These are phyloP conservation scores for Biancaea sappan DNA, from an alignment of 306 rosid species.

Conservation along the genomic window DNA sequence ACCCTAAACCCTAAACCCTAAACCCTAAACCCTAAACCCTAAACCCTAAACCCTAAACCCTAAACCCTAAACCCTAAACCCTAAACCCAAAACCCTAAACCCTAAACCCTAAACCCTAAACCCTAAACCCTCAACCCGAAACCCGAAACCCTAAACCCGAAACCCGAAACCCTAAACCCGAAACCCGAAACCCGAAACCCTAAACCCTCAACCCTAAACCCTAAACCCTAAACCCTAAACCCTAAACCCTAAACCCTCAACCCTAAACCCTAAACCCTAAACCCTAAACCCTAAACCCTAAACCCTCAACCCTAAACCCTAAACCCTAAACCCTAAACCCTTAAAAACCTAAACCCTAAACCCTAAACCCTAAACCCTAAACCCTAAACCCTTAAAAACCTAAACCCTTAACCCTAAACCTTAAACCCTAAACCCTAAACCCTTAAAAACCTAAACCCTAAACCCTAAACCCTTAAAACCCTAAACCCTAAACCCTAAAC, in stretches of 20 bases:
- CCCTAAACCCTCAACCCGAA: constrained; percentile 28
- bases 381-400: neutral
- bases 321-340: constrained; percentile 33
- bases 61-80: constrained; percentile 24
- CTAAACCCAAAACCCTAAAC: constrained; percentile 20
- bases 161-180: constrained; percentile 34
- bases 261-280: constrained; percentile 35
- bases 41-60: constrained; percentile 14
- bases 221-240: constrained; percentile 8
- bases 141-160: constrained; percentile 33
- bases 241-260: constrained; percentile 27
- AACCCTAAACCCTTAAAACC: neutral
- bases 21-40: constrained; percentile 20
- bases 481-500: too few relatives aligned
- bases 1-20: constrained; percentile 30
- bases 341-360: too few relatives aligned
- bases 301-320: constrained; percentile 25
- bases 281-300: too few relatives aligned
- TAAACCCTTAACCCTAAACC: neutral
- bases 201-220: too few relatives aligned
- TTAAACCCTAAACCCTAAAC: constrained; percentile 4
- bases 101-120: constrained; percentile 22
- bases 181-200: constrained; percentile 26
- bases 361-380: constrained; percentile 27
- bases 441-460: too few relatives aligned